Evolutionary conservation across 352 stramenopile genomes (phyloP).

Genomic region (Phytopythium litorale): DNA sequence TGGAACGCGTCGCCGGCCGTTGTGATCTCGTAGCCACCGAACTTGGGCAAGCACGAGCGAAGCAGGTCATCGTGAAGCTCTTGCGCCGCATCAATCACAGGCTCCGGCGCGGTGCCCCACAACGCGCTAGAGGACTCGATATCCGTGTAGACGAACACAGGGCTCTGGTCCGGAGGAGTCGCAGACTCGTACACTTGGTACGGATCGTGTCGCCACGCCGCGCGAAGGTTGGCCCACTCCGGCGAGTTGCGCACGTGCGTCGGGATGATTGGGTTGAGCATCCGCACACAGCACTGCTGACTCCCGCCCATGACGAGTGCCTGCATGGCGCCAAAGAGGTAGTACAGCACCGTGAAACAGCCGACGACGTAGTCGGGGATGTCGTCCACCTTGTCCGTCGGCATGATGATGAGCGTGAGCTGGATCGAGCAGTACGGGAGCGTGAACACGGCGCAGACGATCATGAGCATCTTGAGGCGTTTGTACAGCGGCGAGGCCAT

Average conservation of each 20-base stretch:
- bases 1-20: constrained; percentile 72
- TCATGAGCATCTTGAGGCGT: constrained; percentile 64
- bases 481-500: constrained; percentile 65
- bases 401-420: constrained; percentile 37
- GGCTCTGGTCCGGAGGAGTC: constrained; percentile 26
- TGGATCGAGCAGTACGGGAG: constrained; percentile 62
- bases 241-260: constrained; percentile 50
- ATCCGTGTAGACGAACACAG: constrained; percentile 76
- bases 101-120: constrained; percentile 48
- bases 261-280: constrained; percentile 48
- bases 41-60: constrained; percentile 42
- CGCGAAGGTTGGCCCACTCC: constrained; percentile 33
- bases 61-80: constrained; percentile 65
- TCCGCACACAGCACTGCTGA: constrained; percentile 54
- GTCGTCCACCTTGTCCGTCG: constrained; percentile 29
- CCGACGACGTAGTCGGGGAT: constrained; percentile 57
- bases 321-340: constrained; percentile 57
- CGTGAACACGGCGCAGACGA: constrained; percentile 59
- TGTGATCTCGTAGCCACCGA: constrained; percentile 73
- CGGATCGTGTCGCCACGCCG: constrained; percentile 33
- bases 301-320: constrained; percentile 66
- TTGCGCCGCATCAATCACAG: constrained; percentile 57
- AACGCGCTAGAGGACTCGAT: constrained; percentile 74
- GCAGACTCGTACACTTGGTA: constrained; percentile 28
- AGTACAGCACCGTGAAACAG: constrained; percentile 57